Evolutionary conservation across 1,284 basidiomycete genomes (phyloP).

Genomic region (Ceratobasidium sp.): DNA sequence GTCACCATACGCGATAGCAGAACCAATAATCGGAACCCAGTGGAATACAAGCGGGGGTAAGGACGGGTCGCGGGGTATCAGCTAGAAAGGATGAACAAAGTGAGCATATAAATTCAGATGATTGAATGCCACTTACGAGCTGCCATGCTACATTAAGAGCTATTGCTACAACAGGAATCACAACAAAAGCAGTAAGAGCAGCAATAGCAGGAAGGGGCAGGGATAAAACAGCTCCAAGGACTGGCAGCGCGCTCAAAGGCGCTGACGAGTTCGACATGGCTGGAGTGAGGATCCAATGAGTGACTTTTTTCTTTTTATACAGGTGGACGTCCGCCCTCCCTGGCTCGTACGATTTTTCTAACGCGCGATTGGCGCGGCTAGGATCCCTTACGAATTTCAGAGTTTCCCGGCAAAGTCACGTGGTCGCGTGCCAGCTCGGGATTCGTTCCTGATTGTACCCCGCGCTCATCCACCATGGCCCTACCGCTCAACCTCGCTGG

Average conservation of each 20-base stretch:
- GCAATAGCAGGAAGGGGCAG: conserved; percentile 18
- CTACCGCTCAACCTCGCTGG: conserved; percentile 34
- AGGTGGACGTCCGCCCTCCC: neutral
- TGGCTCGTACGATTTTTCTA: conserved; percentile 39
- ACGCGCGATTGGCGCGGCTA: conserved; percentile 31
- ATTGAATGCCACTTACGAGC: conserved; percentile 55
- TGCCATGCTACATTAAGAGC: conserved; percentile 66
- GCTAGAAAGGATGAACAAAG: conserved; percentile 49
- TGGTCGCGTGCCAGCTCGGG: conserved; percentile 11
- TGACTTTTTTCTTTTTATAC: conserved; percentile 9
- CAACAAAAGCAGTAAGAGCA: conserved; percentile 33
- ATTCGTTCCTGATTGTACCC: neutral
- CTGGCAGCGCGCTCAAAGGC: conserved; percentile 4
- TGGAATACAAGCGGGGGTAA: conserved; percentile 80
- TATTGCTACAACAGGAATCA: conserved; percentile 50
- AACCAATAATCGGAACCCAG: conserved; percentile 75
- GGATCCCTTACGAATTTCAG: neutral
- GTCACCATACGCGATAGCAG: conserved; percentile 75
- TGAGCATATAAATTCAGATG: neutral
- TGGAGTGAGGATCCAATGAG: neutral
- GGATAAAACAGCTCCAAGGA: conserved; percentile 1
- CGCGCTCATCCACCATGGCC: conserved; percentile 24
- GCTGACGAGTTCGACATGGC: conserved; percentile 38
- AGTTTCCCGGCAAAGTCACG: conserved; percentile 12
- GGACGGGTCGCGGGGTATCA: conserved; percentile 62